Percentiles rank a stretch among this genome's conserved stretches.
These are phyloP conservation scores for Sarocladium brachiariae DNA, from an alignment of 2,329 filamentous ascomycete genomes.

Conservation along the genomic window DNA sequence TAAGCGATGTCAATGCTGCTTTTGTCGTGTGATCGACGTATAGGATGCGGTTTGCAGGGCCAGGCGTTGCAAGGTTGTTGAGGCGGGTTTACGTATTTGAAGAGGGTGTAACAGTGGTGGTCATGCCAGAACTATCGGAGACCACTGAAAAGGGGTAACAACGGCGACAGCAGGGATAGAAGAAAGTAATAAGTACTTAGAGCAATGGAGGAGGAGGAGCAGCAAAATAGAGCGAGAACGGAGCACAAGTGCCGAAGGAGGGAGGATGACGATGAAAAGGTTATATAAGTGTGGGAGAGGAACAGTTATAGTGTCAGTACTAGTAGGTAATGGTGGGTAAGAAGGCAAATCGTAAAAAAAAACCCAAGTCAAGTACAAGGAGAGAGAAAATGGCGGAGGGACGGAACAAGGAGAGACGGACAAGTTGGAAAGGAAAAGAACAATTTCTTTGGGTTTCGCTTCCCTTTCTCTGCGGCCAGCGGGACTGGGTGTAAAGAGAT, in stretches of 20 bases:
- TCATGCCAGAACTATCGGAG: slow-evolving; percentile 2
- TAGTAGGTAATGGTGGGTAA: too few species aligned
- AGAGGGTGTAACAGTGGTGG: neutral
- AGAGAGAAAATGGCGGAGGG: neutral
- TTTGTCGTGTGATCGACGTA: neutral
- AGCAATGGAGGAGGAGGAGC: neutral
- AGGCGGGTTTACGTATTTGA: too few species aligned
- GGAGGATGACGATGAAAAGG: too few species aligned
- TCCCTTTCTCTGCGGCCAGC: too few species aligned
- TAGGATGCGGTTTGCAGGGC: neutral
- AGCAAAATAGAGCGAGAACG: neutral
- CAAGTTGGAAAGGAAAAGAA: neutral
- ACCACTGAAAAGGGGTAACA: too few species aligned
- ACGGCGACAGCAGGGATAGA: too few species aligned
- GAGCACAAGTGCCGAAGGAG: neutral
- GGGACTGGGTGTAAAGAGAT: neutral
- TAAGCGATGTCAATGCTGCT: neutral
- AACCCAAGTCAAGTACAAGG: too few species aligned
- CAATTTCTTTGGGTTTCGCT: neutral
- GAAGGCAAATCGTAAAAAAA: too few species aligned
- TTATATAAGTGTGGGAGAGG: too few species aligned
- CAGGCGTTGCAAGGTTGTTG: neutral
- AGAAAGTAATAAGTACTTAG: too few species aligned
- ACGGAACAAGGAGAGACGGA: neutral
- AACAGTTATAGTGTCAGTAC: too few species aligned